A percentile compares a stretch with the other conserved stretches of the same genome.
These are phyloP conservation scores for Camellia lanceoleosa DNA, from an alignment of 148 eudicot genomes.

Conservation along the genomic window DNA sequence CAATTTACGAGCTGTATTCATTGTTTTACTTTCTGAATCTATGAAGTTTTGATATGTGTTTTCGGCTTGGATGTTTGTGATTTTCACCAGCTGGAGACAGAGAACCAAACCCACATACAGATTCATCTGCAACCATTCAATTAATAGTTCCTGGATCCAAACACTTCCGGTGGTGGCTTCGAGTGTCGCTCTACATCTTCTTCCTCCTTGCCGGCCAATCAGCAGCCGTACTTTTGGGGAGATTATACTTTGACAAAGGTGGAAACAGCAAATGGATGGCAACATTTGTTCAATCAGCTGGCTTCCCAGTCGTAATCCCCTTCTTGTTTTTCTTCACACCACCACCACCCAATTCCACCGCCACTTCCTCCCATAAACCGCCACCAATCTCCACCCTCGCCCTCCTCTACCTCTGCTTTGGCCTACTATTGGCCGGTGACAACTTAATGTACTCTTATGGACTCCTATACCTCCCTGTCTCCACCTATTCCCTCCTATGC, in stretches of 20 bases:
- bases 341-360: background rate
- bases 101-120: background rate
- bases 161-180: constrained; percentile 36
- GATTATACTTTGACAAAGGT: constrained; percentile 43
- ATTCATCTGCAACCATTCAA: background rate
- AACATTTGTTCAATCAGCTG: constrained; percentile 49
- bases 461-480: constrained; percentile 46
- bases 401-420: constrained; percentile 29
- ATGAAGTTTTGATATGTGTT: background rate
- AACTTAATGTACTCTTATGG: constrained; percentile 46
- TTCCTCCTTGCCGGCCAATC: constrained; percentile 37
- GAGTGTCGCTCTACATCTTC: constrained; percentile 26
- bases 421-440: constrained; percentile 31
- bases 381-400: constrained; percentile 18
- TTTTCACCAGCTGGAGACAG: background rate
- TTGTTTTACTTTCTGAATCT: too few relatives aligned
- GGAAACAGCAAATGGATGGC: constrained; percentile 62
- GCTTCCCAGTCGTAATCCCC: constrained; percentile 37
- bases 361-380: background rate
- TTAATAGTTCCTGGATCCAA: background rate
- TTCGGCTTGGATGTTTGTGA: background rate
- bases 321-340: constrained; percentile 17
- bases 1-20: background rate
- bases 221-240: constrained; percentile 34
- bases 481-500: constrained; percentile 49